Evolutionary conservation across 2,329 filamentous ascomycete species (phyloP).

Genomic region (Ilyonectria mors-panacis): DNA sequence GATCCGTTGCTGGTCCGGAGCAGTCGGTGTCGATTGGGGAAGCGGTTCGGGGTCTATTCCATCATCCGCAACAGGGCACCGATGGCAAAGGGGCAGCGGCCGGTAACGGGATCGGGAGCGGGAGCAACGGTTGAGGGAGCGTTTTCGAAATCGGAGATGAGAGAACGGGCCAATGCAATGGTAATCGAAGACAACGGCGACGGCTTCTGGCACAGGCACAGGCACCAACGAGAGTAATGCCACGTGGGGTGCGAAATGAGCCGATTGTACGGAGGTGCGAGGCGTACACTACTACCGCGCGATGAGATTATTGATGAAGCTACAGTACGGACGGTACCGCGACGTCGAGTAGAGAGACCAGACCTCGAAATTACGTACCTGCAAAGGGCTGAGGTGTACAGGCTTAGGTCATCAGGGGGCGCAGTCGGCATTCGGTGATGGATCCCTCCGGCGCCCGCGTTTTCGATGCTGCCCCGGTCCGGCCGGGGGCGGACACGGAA

Average conservation of each 20-base stretch:
- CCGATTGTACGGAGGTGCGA: constrained; percentile 10
- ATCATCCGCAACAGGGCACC: neutral
- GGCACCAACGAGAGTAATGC: constrained; percentile 2
- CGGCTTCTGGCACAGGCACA: neutral
- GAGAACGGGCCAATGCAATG: neutral
- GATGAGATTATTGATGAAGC: constrained; percentile 8
- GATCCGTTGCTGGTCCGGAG: neutral
- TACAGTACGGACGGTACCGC: neutral
- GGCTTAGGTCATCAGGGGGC: constrained; percentile 48
- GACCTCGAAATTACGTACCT: constrained; percentile 20
- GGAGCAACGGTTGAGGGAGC: neutral
- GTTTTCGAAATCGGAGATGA: neutral
- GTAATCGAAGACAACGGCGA: constrained; percentile 3
- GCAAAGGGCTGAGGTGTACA: constrained; percentile 1
- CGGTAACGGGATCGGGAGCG: neutral
- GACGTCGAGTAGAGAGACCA: constrained; percentile 9
- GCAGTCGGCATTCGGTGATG: constrained; percentile 22
- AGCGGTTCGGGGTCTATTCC: neutral
- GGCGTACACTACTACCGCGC: neutral
- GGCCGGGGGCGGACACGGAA: constrained; percentile 7
- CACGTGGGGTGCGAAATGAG: constrained; percentile 21
- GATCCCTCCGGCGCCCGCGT: constrained; percentile 10
- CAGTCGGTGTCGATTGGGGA: neutral
- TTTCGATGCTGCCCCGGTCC: constrained; percentile 8
- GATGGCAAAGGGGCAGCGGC: neutral